Percentiles rank a stretch among this genome's conserved stretches.
These are phyloP conservation scores for Russula vinacea DNA, from an alignment of 768 basidiomycete genomes.

Conservation along the genomic window DNA sequence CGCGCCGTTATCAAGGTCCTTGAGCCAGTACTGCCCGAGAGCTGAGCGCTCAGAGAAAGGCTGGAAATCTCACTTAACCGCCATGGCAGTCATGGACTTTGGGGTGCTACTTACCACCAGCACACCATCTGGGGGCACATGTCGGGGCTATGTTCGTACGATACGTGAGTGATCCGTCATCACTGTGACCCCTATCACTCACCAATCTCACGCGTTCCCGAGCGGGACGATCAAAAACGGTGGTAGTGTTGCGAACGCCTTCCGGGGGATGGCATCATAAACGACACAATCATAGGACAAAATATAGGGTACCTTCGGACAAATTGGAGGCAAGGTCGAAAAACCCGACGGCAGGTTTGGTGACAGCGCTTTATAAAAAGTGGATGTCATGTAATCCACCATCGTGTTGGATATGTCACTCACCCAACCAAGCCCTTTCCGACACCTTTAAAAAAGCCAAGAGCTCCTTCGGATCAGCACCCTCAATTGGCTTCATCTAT, in stretches of 20 bases:
- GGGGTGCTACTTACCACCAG: constrained; percentile 56
- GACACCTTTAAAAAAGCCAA: constrained; percentile 97
- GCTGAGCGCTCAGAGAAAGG: constrained; percentile 89
- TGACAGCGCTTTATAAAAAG: constrained; percentile 64
- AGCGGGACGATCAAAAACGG: constrained; percentile 90
- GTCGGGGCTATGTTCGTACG: constrained; percentile 59
- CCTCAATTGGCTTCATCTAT: constrained; percentile 95
- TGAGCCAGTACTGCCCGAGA: constrained; percentile 95
- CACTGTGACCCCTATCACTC: constrained; percentile 32
- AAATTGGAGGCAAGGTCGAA: constrained; percentile 96
- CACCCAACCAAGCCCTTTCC: constrained; percentile 96
- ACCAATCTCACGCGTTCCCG: constrained; percentile 84
- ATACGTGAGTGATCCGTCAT: constrained; percentile 16
- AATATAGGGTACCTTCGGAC: constrained; percentile 63
- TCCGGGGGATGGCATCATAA: constrained; percentile 1
- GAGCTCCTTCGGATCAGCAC: constrained; percentile 87
- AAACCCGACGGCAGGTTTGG: constrained; percentile 95
- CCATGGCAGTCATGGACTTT: background rate
- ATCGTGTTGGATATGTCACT: constrained; percentile 22
- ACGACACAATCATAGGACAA: constrained; percentile 3
- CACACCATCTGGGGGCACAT: constrained; percentile 83
- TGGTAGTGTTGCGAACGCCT: constrained; percentile 98
- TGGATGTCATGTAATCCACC: constrained; percentile 4
- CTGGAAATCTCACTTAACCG: constrained; percentile 40
- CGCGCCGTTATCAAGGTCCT: constrained; percentile 84